Conservation (phyloP, 2,329 filamentous ascomycete genomes). For the Claviceps purpurea region DNA sequence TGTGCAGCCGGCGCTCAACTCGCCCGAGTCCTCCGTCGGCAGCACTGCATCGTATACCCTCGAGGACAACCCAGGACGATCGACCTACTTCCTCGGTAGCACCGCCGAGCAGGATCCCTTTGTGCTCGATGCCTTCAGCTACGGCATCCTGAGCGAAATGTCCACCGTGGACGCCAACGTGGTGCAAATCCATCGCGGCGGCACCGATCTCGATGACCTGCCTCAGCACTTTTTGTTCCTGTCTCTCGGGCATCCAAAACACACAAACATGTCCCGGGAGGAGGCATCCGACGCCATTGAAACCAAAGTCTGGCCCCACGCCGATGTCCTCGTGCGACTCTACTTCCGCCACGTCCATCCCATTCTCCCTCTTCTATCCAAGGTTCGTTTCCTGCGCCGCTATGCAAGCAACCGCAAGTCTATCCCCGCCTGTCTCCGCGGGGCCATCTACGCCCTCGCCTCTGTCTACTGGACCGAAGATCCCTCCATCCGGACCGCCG, state of each 20-base stretch:
- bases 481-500: neutral
- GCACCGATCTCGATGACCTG: slow-evolving; percentile 19
- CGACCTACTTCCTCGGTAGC: slow-evolving; percentile 31
- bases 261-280: slow-evolving; percentile 24
- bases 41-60: slow-evolving; percentile 19
- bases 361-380: slow-evolving; percentile 29
- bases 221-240: slow-evolving; percentile 33
- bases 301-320: slow-evolving; percentile 25
- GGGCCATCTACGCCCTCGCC: slow-evolving; percentile 30
- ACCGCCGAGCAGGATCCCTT: slow-evolving; percentile 33
- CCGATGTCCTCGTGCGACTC: slow-evolving; percentile 26
- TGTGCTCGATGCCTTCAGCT: slow-evolving; percentile 32
- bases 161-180: slow-evolving; percentile 31
- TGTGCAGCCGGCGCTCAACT: slow-evolving; percentile 6
- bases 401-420: slow-evolving; percentile 23
- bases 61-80: slow-evolving; percentile 27
- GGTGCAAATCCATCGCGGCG: slow-evolving; percentile 26
- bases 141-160: slow-evolving; percentile 30
- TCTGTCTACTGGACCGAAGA: slow-evolving; percentile 10
- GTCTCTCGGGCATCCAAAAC: slow-evolving; percentile 29
- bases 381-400: slow-evolving; percentile 26
- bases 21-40: slow-evolving; percentile 2
- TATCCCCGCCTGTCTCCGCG: slow-evolving; percentile 30
- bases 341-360: slow-evolving; percentile 34
- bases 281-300: slow-evolving; percentile 29